Evolutionary conservation across 305 asterid genomes (phyloP).

Genomic region (Stenogyne calaminthoides): DNA sequence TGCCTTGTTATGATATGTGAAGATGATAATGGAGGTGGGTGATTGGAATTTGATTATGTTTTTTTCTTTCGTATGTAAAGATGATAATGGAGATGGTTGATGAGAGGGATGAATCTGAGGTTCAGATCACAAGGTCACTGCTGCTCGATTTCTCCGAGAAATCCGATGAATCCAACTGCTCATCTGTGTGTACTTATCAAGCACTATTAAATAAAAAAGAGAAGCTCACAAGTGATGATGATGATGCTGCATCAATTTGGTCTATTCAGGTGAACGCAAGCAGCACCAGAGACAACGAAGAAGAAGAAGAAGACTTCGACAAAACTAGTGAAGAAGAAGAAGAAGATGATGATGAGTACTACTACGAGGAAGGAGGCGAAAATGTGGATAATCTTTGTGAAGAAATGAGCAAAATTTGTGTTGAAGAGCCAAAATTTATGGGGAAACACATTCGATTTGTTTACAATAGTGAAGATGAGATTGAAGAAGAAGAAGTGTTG

Average conservation of each 20-base stretch:
- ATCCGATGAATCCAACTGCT: conserved; percentile 43
- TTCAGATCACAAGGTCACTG: conserved; percentile 67
- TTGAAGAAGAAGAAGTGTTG: conserved; percentile 51
- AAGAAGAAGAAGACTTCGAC: conserved; percentile 39
- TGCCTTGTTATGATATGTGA: too few species aligned
- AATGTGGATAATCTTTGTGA: conserved; percentile 68
- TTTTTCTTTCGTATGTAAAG: background rate
- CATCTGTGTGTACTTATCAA: conserved; percentile 42
- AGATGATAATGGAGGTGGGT: too few species aligned
- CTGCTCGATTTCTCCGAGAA: conserved; percentile 78
- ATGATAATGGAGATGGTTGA: conserved; percentile 15
- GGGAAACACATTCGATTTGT: conserved; percentile 73
- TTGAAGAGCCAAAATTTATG: conserved; percentile 38
- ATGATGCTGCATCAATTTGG: conserved; percentile 61
- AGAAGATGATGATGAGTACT: conserved; percentile 16
- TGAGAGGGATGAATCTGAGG: conserved; percentile 42
- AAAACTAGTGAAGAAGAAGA: conserved; percentile 29
- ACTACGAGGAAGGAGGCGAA: conserved; percentile 28
- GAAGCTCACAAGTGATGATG: conserved; percentile 40
- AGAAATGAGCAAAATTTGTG: conserved; percentile 64
- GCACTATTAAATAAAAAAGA: conserved; percentile 8
- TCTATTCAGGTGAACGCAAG: conserved; percentile 83
- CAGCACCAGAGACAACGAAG: conserved; percentile 47
- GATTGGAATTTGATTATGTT: background rate
- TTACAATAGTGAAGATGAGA: conserved; percentile 72